Conservation (phyloP, 2,329 filamentous ascomycete genomes). For the Xylaria sp. region DNA sequence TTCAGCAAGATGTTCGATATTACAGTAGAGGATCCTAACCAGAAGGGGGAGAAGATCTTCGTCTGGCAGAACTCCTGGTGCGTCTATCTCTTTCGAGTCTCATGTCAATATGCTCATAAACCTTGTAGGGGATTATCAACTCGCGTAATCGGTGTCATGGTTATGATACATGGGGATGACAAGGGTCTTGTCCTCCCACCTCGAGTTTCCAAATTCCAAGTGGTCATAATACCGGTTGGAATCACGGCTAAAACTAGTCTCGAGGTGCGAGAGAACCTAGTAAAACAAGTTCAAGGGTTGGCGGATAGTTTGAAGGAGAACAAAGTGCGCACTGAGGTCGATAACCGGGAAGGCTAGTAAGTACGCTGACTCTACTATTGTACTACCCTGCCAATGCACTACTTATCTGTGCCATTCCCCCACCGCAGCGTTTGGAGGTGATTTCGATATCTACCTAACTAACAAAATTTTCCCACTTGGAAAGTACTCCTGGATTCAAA, state of each 20-base stretch:
- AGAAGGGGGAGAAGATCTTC: slow-evolving; percentile 81
- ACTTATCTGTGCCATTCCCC: background rate
- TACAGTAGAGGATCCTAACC: slow-evolving; percentile 88
- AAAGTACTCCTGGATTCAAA: slow-evolving; percentile 86
- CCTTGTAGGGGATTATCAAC: slow-evolving; percentile 83
- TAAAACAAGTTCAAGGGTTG: slow-evolving; percentile 79
- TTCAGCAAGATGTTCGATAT: slow-evolving; percentile 99
- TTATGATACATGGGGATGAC: slow-evolving; percentile 97
- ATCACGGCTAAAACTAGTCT: slow-evolving; percentile 87
- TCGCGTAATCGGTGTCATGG: slow-evolving; percentile 97
- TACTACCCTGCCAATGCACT: background rate
- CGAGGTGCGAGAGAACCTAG: slow-evolving; percentile 80
- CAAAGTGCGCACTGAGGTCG: slow-evolving; percentile 81
- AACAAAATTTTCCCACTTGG: background rate
- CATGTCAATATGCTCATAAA: slow-evolving; percentile 6
- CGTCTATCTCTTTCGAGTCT: background rate
- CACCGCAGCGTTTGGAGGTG: background rate
- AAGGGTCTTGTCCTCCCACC: slow-evolving; percentile 94
- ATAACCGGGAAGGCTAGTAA: slow-evolving; percentile 84
- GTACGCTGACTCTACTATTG: background rate
- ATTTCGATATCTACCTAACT: slow-evolving; percentile 21
- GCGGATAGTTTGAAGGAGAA: slow-evolving; percentile 74
- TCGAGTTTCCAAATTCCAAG: slow-evolving; percentile 85
- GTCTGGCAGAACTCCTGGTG: slow-evolving; percentile 97
- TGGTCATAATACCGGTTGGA: slow-evolving; percentile 89